phyloP scores from a whole-genome alignment of 257 asterid genomes.

The Lavandula angustifolia region DNA sequence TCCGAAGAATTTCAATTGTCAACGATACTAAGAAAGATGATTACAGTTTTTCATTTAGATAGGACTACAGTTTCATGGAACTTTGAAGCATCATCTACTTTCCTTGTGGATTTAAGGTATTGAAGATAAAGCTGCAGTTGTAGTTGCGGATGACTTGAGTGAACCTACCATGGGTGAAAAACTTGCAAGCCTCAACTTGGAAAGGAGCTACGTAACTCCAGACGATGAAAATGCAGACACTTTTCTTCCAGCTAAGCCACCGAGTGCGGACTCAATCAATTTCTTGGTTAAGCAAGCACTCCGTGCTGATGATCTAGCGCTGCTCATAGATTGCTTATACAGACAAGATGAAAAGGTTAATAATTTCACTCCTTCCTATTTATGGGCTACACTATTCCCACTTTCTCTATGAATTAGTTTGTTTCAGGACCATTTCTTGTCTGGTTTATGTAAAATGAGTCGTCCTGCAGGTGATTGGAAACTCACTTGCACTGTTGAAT shows the following conservation, averaged over 20 bases:
- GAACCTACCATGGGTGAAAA: constrained; percentile 97
- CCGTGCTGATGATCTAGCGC: constrained; percentile 81
- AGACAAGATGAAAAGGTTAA: constrained; percentile 91
- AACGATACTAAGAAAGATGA: too few relatives aligned
- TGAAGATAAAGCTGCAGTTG: constrained; percentile 52
- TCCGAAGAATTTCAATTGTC: too few relatives aligned
- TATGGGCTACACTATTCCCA: not conserved
- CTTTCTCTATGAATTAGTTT: constrained; percentile 12
- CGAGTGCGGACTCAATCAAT: constrained; percentile 88
- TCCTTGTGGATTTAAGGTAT: constrained; percentile 43
- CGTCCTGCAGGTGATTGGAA: constrained; percentile 66
- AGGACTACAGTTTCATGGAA: not conserved
- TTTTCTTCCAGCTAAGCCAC: constrained; percentile 55
- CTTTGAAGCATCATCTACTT: constrained; percentile 13
- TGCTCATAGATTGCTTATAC: constrained; percentile 72
- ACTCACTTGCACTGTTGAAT: constrained; percentile 68
- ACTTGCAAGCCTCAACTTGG: constrained; percentile 69
- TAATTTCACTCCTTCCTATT: constrained; percentile 6
- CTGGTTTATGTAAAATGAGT: constrained; percentile 21
- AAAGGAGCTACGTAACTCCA: constrained; percentile 34
- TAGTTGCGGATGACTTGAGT: constrained; percentile 46
- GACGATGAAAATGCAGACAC: constrained; percentile 38
- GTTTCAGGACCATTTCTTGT: constrained; percentile 10
- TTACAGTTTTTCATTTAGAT: not conserved
- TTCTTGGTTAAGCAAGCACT: constrained; percentile 87